Evolutionary conservation across 208 protist species (phyloP).

Genomic region (Borovskyia barvae): DNA sequence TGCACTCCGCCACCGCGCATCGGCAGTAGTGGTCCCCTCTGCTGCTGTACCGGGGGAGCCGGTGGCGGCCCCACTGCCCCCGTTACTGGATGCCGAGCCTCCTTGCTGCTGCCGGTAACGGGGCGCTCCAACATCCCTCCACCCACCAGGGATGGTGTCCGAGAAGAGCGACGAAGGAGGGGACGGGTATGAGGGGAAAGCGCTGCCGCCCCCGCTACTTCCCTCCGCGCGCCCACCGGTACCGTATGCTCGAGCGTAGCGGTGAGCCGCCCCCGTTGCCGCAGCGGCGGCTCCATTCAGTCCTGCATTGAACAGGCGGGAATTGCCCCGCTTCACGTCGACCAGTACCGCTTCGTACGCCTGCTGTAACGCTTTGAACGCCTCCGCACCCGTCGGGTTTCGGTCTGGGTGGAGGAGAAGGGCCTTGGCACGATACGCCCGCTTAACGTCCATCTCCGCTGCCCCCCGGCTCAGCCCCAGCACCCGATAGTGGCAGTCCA

Average conservation of each 20-base stretch:
- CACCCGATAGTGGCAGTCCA: conserved; percentile 32
- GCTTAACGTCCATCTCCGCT: conserved; percentile 79
- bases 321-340: conserved; percentile 36
- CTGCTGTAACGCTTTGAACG: conserved; percentile 82
- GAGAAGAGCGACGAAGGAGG: too few species aligned
- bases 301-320: background rate
- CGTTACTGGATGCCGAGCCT: background rate
- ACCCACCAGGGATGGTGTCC: conserved; percentile 35
- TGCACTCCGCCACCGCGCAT: conserved; percentile 53
- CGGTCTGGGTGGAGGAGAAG: conserved; percentile 94
- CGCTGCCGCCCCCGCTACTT: too few species aligned
- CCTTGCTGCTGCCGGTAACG: conserved; percentile 1
- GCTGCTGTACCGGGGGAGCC: background rate
- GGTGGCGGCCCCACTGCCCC: background rate
- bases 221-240: too few species aligned
- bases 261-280: conserved; percentile 19
- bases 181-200: too few species aligned
- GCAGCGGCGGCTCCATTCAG: background rate
- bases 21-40: conserved; percentile 9
- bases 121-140: conserved; percentile 17
- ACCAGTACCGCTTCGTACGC: conserved; percentile 96
- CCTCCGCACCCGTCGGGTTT: conserved; percentile 79
- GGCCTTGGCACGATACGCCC: conserved; percentile 91
- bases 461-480: conserved; percentile 79
- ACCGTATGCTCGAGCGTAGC: conserved; percentile 23